Base-by-base conservation (phyloP, 1,284 basidiomycete species). In the Earliella scabrosa region DNA sequence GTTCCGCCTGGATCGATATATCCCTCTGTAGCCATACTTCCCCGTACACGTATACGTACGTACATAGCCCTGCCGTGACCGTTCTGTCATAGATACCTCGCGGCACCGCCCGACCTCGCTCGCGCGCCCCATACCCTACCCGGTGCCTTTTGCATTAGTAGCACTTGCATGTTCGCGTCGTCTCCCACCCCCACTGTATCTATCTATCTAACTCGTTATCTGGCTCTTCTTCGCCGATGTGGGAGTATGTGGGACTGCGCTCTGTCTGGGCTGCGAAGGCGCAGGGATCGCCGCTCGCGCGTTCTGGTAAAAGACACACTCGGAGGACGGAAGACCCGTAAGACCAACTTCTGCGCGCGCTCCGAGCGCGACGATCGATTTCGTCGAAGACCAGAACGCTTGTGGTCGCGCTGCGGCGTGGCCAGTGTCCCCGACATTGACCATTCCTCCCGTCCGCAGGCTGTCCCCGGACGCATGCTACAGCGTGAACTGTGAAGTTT, bases 1-100 rank as follows among this genome's bases (percentile, higher is more conserved):
- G 40, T 21, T n/a, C n/a, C n/a, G n/a, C n/a, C 43, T 39, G 29
- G 29, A 31, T 31, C 29, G 31, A 48, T 53, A 50, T 50, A 47
- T n/a, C 45, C 56, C 50, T 34, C 46, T 61, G 60, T 61, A 61
- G 56, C 60, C 10, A 51, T 61, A 61, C 18, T 43, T n/a, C 35
- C 21, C 23, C 24, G 38, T 49, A 50, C 48, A 41, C 41, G 56
- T 56, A 58, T 51, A 58, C 48, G 48, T 45, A 41, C 41, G 56
- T 56, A 58, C 54, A 58, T 56, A 53, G 43, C 31, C 29, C 46
- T 41, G 34, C 29, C 36, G 18, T 20, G 41, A 38, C 26, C 36
- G 26, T 8, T 50, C 51, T 18, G 47, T 45, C 44, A 50, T 56
- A 59, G 46, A 50, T 61, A 56, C 50, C 56, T 49, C 44, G 32